A percentile compares a stretch with the other conserved stretches of the same genome.
Conservation (phyloP, 129 eudicot species). For the Calendula officinalis region DNA sequence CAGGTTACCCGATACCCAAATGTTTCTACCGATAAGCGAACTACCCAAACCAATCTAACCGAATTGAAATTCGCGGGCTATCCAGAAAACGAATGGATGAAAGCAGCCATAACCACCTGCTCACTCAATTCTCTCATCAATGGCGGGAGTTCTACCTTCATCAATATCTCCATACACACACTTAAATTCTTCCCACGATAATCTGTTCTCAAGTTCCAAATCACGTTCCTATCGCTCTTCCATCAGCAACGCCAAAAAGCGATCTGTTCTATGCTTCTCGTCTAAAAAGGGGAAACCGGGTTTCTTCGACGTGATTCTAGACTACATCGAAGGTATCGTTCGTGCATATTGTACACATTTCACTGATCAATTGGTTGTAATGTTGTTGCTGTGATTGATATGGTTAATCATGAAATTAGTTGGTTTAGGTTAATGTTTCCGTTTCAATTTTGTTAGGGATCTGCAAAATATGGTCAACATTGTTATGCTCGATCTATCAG, state of each 20-base stretch:
- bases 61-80: conserved; percentile 29
- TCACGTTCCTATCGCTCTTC: conserved; percentile 7
- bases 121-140: conserved; percentile 22
- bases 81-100: conserved; percentile 39
- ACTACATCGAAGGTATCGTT: conserved; percentile 78
- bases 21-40: no score
- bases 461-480: not conserved
- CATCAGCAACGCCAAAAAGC: conserved; percentile 18
- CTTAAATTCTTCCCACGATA: conserved; percentile 16
- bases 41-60: no score
- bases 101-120: conserved; percentile 10
- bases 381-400: not conserved
- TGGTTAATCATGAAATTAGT: conserved; percentile 2
- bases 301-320: conserved; percentile 88
- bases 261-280: conserved; percentile 45
- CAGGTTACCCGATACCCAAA: no score
- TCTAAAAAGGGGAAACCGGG: conserved; percentile 67
- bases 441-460: conserved; percentile 1
- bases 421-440: not conserved
- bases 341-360: conserved; percentile 2
- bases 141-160: conserved; percentile 53
- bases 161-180: conserved; percentile 36
- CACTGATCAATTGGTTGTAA: not conserved
- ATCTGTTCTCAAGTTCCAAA: not conserved
- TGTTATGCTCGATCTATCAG: not conserved